A percentile compares a stretch with the other conserved stretches of the same genome.
phyloP scores from a whole-genome alignment of 2,329 filamentous ascomycete species.

The Calonectria crousiana region DNA sequence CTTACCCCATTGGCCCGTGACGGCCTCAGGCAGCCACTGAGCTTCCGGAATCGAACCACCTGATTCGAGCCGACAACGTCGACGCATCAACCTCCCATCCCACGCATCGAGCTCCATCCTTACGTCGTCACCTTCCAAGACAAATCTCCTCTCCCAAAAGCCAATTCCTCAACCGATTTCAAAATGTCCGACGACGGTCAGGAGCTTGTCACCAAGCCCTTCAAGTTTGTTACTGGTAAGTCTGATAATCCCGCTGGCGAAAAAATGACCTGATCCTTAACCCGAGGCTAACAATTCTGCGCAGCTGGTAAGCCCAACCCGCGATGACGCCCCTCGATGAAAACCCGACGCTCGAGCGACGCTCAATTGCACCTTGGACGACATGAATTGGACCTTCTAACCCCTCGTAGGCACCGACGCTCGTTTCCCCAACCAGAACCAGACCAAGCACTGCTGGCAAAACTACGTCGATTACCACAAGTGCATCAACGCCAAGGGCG shows the following conservation, averaged over 20 bases:
- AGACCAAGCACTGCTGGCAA: constrained; percentile 99
- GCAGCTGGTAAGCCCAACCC: constrained; percentile 58
- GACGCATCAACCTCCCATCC: constrained; percentile 50
- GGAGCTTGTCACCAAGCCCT: constrained; percentile 94
- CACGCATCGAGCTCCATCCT: constrained; percentile 49
- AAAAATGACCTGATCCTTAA: constrained; percentile 51
- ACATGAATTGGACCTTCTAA: constrained; percentile 32
- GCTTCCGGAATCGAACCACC: constrained; percentile 53
- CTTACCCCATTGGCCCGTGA: constrained; percentile 51
- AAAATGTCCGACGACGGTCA: constrained; percentile 86
- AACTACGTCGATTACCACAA: constrained; percentile 99
- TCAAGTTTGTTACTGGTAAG: constrained; percentile 99
- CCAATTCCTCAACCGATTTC: constrained; percentile 51
- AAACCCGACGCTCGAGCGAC: constrained; percentile 37
- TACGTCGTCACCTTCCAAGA: constrained; percentile 49
- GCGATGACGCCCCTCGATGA: constrained; percentile 32
- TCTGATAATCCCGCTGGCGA: constrained; percentile 53
- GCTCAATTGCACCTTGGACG: constrained; percentile 41
- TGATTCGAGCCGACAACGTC: constrained; percentile 55
- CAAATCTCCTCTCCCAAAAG: constrained; percentile 38
- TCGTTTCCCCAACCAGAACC: constrained; percentile 98
- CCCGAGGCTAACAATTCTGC: constrained; percentile 56
- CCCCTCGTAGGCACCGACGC: constrained; percentile 86
- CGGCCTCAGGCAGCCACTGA: constrained; percentile 55
- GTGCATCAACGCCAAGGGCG: constrained; percentile 98